These are phyloP conservation scores for Trichoderma breve DNA, from an alignment of 2,329 filamentous ascomycete species.

Conservation along the genomic window DNA sequence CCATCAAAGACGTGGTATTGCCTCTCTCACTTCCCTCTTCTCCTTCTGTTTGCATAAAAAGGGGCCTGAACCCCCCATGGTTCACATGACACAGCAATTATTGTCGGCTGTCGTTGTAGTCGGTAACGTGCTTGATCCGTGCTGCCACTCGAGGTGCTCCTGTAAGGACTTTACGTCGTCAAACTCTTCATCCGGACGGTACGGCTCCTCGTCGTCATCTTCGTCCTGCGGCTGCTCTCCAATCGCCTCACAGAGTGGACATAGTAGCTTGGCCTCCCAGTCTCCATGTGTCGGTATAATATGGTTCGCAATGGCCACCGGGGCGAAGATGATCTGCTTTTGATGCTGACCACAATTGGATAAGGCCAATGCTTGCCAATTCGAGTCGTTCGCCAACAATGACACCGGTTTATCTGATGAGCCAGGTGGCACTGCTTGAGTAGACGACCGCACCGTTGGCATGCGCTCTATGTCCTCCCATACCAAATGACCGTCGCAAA, in stretches of 20 bases:
- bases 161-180: slow-evolving; percentile 48
- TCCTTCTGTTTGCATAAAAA: background rate
- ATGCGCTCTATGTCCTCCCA: slow-evolving; percentile 57
- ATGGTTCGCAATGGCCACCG: slow-evolving; percentile 58
- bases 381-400: slow-evolving; percentile 31
- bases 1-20: slow-evolving; percentile 12
- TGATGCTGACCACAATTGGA: slow-evolving; percentile 40
- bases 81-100: slow-evolving; percentile 47
- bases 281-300: slow-evolving; percentile 48
- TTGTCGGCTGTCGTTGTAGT: slow-evolving; percentile 22
- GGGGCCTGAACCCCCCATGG: background rate
- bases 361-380: slow-evolving; percentile 54
- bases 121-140: slow-evolving; percentile 41
- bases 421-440: slow-evolving; percentile 30
- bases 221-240: slow-evolving; percentile 42
- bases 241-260: slow-evolving; percentile 57
- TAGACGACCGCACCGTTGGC: slow-evolving; percentile 44
- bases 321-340: slow-evolving; percentile 55
- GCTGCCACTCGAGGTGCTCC: slow-evolving; percentile 58
- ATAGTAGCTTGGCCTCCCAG: slow-evolving; percentile 52
- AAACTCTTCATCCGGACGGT: slow-evolving; percentile 51
- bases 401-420: slow-evolving; percentile 18
- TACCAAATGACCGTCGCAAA: slow-evolving; percentile 58
- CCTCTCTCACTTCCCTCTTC: background rate
- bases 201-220: slow-evolving; percentile 51